Evolutionary conservation across 208 protist species (phyloP).

Genomic region (Leishmania tropica): DNA sequence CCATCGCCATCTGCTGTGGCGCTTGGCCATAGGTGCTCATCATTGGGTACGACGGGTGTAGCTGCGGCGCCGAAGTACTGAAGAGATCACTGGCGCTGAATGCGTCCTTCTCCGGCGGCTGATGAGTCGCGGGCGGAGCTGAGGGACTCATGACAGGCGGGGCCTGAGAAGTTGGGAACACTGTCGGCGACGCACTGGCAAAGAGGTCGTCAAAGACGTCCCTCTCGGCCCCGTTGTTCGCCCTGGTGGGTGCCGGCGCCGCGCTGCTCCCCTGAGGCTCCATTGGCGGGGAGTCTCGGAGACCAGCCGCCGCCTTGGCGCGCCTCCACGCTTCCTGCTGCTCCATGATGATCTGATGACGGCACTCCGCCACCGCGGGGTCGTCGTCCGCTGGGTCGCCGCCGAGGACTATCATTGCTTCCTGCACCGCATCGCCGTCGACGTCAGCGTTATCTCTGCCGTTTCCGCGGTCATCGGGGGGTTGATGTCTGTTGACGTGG

Average conservation of each 20-base stretch:
- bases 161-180: conserved; percentile 9
- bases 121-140: conserved; percentile 10
- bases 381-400: conserved; percentile 50
- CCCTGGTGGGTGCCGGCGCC: neutral
- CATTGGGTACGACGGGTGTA: conserved; percentile 27
- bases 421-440: conserved; percentile 35
- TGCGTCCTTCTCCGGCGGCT: conserved; percentile 35
- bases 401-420: conserved; percentile 65
- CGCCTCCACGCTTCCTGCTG: conserved; percentile 70
- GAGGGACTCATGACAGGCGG: conserved; percentile 2
- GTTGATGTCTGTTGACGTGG: conserved; percentile 2
- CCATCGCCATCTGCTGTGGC: conserved; percentile 11
- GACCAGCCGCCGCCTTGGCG: conserved; percentile 38
- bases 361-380: conserved; percentile 56
- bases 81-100: conserved; percentile 67
- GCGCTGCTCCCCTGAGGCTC: neutral
- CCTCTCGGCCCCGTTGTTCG: conserved; percentile 15
- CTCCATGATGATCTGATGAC: conserved; percentile 63
- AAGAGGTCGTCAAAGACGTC: conserved; percentile 84
- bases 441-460: neutral
- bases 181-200: conserved; percentile 34
- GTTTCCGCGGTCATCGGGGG: neutral
- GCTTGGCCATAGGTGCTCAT: conserved; percentile 18
- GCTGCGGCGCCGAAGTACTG: conserved; percentile 27
- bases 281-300: conserved; percentile 1